Evolutionary conservation across 164 flowering plant species (phyloP).

Genomic region (Euptelea pleiosperma): DNA sequence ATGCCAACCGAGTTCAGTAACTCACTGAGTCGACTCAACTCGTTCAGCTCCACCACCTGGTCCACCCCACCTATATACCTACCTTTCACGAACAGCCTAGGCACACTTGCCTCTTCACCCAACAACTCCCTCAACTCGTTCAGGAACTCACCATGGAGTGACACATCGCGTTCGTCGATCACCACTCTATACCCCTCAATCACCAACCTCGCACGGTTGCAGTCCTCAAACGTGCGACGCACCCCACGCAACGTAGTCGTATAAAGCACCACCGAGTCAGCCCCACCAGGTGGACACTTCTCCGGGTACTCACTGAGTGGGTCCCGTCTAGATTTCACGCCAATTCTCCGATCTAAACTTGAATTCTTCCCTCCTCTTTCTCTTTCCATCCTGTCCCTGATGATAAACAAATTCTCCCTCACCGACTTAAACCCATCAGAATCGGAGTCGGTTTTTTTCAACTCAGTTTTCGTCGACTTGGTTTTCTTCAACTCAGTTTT

Average conservation of each 20-base stretch:
- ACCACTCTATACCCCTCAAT: constrained; percentile 60
- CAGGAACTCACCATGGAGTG: constrained; percentile 63
- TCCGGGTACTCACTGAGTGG: constrained; percentile 68
- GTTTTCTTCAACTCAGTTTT: constrained; percentile 8
- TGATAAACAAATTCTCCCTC: constrained; percentile 60
- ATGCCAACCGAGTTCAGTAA: constrained; percentile 45
- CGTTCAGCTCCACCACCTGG: constrained; percentile 68
- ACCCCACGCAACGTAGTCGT: constrained; percentile 90
- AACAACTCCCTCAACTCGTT: constrained; percentile 56
- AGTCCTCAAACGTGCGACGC: constrained; percentile 79
- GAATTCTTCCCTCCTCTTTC: constrained; percentile 40
- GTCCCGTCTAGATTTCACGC: constrained; percentile 35
- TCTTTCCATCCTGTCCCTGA: constrained; percentile 56
- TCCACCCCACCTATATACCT: constrained; percentile 87
- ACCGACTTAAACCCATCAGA: constrained; percentile 32
- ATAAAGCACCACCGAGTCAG: constrained; percentile 62
- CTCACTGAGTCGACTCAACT: constrained; percentile 57
- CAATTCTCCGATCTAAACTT: constrained; percentile 18
- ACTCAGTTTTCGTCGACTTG: background rate
- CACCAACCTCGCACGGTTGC: constrained; percentile 42
- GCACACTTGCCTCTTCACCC: constrained; percentile 53
- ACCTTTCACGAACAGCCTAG: constrained; percentile 86
- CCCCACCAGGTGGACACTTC: constrained; percentile 80
- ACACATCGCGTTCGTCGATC: constrained; percentile 83
- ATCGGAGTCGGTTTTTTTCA: background rate